Conservation (phyloP, 179 eudicot genomes). For the Camellia oleifera region DNA sequence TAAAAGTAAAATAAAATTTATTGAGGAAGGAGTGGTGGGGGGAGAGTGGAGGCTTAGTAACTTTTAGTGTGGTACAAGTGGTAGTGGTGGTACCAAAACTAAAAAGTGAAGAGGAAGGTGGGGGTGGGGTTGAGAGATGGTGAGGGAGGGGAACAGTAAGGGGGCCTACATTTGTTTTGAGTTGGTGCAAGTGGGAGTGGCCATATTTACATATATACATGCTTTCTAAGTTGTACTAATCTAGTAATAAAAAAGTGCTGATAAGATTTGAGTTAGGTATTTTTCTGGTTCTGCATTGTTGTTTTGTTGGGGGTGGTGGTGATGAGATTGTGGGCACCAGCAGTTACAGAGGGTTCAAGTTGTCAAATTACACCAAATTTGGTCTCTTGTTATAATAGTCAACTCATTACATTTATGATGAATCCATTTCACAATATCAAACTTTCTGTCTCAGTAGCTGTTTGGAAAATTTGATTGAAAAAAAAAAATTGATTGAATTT, state of each 20-base stretch:
- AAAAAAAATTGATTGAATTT: too few relatives aligned
- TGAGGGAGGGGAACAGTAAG: neutral
- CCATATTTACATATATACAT: too few relatives aligned
- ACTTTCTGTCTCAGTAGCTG: too few relatives aligned
- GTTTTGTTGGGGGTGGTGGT: neutral
- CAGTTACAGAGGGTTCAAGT: too few relatives aligned
- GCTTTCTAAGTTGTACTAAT: neutral
- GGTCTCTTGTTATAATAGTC: too few relatives aligned
- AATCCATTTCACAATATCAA: too few relatives aligned
- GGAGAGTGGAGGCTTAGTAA: neutral
- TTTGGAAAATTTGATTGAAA: too few relatives aligned
- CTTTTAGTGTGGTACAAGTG: neutral
- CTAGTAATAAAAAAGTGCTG: neutral
- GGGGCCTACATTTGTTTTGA: neutral
- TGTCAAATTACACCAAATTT: too few relatives aligned
- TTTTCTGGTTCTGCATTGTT: constrained; percentile 9
- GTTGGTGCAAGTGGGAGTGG: too few relatives aligned
- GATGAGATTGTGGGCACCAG: constrained; percentile 13
- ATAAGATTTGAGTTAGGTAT: constrained; percentile 14
- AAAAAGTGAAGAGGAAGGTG: neutral
- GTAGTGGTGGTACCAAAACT: constrained; percentile 1
- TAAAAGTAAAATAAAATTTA: too few relatives aligned
- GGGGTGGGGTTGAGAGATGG: neutral
- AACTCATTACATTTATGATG: too few relatives aligned
- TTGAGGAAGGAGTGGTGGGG: too few relatives aligned